These are phyloP conservation scores for Penicillium maclennaniae DNA, from an alignment of 495 filamentous ascomycete genomes.

Conservation along the genomic window DNA sequence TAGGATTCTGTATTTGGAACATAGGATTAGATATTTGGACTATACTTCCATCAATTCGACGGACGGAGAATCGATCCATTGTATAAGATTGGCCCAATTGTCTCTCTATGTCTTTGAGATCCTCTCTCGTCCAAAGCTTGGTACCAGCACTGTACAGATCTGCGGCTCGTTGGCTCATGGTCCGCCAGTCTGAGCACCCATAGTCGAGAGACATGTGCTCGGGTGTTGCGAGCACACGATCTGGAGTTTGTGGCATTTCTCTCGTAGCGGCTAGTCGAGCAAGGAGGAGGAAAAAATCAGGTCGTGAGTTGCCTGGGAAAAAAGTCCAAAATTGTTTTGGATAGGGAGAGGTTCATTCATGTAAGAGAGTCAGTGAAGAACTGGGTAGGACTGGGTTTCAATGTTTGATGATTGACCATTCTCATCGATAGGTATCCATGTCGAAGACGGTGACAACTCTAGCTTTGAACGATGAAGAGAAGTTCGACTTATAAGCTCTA, in stretches of 20 bases:
- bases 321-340: constrained; percentile 11
- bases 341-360: neutral
- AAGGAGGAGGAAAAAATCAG: constrained; percentile 17
- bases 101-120: constrained; percentile 34
- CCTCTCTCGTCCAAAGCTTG: constrained; percentile 37
- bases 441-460: constrained; percentile 11
- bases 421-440: constrained; percentile 9
- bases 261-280: constrained; percentile 22
- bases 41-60: constrained; percentile 33
- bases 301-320: constrained; percentile 17
- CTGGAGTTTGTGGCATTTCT: constrained; percentile 22
- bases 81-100: constrained; percentile 32
- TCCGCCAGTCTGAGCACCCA: constrained; percentile 33
- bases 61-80: constrained; percentile 31
- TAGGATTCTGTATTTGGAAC: constrained; percentile 35
- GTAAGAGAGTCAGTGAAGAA: constrained; percentile 2
- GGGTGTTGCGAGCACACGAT: constrained; percentile 6
- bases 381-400: constrained; percentile 14
- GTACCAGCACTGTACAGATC: constrained; percentile 35
- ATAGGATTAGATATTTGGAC: constrained; percentile 36
- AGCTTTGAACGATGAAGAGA: constrained; percentile 11
- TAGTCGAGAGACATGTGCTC: constrained; percentile 23
- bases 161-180: constrained; percentile 34
- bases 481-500: constrained; percentile 8
- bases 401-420: constrained; percentile 12